phyloP scores from a whole-genome alignment of 1,284 basidiomycete species.

The Amylostereum areolatum region DNA sequence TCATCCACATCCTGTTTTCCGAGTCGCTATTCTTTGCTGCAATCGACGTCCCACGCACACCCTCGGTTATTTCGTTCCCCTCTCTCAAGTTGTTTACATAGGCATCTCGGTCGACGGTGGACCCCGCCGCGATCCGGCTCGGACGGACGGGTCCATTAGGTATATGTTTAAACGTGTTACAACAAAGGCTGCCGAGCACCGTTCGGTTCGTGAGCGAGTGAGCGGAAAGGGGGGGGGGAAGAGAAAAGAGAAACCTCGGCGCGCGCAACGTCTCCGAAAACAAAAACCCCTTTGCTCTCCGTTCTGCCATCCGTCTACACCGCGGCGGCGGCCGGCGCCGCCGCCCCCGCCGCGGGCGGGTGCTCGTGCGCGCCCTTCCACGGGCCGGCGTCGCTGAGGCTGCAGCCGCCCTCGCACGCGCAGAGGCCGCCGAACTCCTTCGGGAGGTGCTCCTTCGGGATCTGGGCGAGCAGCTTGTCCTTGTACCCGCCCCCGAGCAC shows the following conservation, averaged over 20 bases:
- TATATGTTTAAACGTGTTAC: neutral
- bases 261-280: neutral
- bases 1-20: no score
- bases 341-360: neutral
- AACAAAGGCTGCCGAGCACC: no score
- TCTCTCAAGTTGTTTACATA: no score
- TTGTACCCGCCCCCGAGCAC: slow-evolving; percentile 69
- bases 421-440: slow-evolving; percentile 83
- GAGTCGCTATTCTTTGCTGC: no score
- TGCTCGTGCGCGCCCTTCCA: slow-evolving; percentile 55
- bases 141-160: neutral
- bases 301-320: neutral
- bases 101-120: no score
- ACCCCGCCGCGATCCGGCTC: neutral
- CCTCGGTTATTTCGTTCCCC: no score
- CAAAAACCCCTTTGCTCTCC: neutral
- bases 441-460: slow-evolving; percentile 81
- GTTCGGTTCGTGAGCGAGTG: no score
- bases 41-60: no score
- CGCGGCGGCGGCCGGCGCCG: neutral
- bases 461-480: slow-evolving; percentile 73
- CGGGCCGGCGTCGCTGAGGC: slow-evolving; percentile 86
- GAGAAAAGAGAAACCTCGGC: no score
- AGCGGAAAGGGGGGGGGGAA: no score
- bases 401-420: slow-evolving; percentile 77